Conservation (phyloP, 495 filamentous ascomycete genomes). For the Lepraria neglecta region DNA sequence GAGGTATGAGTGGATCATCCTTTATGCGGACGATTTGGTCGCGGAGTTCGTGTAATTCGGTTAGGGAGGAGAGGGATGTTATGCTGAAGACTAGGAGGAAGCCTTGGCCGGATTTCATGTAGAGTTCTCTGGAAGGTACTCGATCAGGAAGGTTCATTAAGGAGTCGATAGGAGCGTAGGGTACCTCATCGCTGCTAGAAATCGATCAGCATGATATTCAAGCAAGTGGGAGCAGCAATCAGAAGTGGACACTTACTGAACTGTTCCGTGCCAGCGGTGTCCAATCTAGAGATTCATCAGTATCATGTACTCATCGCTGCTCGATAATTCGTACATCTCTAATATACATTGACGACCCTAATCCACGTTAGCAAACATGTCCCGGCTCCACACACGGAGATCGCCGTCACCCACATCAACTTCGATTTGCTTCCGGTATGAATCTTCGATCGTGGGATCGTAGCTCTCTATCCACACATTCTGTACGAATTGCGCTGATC, state of each 20-base stretch:
- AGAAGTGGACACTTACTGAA: conserved; percentile 49
- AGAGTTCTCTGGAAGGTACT: conserved; percentile 56
- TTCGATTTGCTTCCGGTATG: conserved; percentile 87
- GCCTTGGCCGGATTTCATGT: conserved; percentile 95
- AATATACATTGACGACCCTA: conserved; percentile 93
- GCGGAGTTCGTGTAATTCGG: conserved; percentile 79
- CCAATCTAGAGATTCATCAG: conserved; percentile 53
- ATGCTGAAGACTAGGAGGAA: conserved; percentile 98
- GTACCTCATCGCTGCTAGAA: conserved; percentile 27
- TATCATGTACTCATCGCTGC: neutral
- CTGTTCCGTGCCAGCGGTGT: conserved; percentile 96
- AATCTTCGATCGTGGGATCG: conserved; percentile 97
- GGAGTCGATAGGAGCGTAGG: conserved; percentile 11
- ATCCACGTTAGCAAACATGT: conserved; percentile 12
- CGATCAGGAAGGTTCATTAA: conserved; percentile 12
- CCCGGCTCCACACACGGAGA: conserved; percentile 4
- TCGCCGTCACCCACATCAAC: conserved; percentile 68
- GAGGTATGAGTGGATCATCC: conserved; percentile 82
- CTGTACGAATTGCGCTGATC: conserved; percentile 91
- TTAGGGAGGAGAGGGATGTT: conserved; percentile 75
- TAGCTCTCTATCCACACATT: conserved; percentile 99
- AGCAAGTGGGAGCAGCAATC: neutral
- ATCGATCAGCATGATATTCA: neutral
- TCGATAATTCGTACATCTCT: conserved; percentile 68
- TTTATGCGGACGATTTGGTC: conserved; percentile 98